phyloP scores from a whole-genome alignment of 2,329 filamentous ascomycete genomes.

The Monosporascus sp. region DNA sequence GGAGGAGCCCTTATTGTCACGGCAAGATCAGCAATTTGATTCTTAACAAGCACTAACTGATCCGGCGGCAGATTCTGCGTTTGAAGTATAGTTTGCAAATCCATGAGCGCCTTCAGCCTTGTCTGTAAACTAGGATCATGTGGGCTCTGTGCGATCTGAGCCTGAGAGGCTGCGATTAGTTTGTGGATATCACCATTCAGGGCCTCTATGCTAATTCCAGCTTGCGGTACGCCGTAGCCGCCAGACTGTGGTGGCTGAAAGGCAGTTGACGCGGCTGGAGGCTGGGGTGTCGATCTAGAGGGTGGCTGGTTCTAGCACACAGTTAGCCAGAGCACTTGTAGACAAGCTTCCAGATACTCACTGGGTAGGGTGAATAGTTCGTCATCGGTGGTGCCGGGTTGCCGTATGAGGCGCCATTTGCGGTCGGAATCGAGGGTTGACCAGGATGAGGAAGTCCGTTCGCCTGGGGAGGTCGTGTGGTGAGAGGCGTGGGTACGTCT shows the following conservation, averaged over 20 bases:
- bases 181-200: conserved; percentile 79
- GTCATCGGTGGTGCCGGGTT: conserved; percentile 16
- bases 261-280: conserved; percentile 30
- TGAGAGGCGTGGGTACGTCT: conserved; percentile 70
- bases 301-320: conserved; percentile 17
- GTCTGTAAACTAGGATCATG: conserved; percentile 71
- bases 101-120: conserved; percentile 77
- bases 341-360: conserved; percentile 12
- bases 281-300: conserved; percentile 35
- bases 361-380: conserved; percentile 28
- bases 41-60: conserved; percentile 78
- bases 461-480: conserved; percentile 31
- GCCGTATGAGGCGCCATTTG: conserved; percentile 24
- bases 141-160: conserved; percentile 69
- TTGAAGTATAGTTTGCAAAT: conserved; percentile 76
- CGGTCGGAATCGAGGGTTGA: conserved; percentile 33
- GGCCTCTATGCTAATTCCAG: conserved; percentile 61
- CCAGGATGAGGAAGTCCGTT: conserved; percentile 22
- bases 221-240: conserved; percentile 34
- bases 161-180: conserved; percentile 67
- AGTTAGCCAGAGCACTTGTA: conserved; percentile 7
- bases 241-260: conserved; percentile 38
- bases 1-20: conserved; percentile 51
- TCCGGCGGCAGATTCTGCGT: conserved; percentile 72
- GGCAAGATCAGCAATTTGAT: conserved; percentile 76